These are phyloP conservation scores for Phytopythium delawarense DNA, from an alignment of 352 stramenopile genomes.

Conservation along the genomic window DNA sequence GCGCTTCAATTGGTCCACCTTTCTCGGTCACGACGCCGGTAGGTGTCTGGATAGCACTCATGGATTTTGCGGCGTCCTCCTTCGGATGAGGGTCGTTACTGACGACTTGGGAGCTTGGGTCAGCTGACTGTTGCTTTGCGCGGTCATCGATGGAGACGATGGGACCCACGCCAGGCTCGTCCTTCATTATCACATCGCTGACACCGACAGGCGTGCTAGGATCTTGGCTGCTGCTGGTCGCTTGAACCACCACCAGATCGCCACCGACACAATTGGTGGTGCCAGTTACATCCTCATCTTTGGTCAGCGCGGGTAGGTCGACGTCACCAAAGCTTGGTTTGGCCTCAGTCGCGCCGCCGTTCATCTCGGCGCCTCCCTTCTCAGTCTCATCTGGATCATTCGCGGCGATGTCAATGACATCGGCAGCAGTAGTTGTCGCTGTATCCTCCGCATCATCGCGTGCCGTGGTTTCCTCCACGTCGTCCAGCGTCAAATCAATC, in stretches of 20 bases:
- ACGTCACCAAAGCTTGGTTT: background rate
- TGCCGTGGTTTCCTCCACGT: background rate
- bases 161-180: background rate
- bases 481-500: constrained; percentile 26
- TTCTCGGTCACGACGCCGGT: background rate
- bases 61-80: background rate
- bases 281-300: background rate
- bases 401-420: constrained; percentile 1
- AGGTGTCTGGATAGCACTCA: background rate
- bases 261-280: background rate
- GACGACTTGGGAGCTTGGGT: background rate
- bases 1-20: background rate
- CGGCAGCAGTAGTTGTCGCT: background rate
- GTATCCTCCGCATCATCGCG: background rate
- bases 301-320: background rate
- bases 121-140: background rate
- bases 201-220: background rate
- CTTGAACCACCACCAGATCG: background rate
- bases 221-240: background rate
- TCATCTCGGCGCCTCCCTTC: background rate
- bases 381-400: background rate
- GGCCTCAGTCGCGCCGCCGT: background rate
- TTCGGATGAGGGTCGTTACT: background rate
- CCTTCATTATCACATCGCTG: background rate
- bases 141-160: background rate